Percentiles rank a stretch among this genome's conserved stretches.
Conservation (phyloP, 345 rosid species). For the Gossypium sturtianum region DNA sequence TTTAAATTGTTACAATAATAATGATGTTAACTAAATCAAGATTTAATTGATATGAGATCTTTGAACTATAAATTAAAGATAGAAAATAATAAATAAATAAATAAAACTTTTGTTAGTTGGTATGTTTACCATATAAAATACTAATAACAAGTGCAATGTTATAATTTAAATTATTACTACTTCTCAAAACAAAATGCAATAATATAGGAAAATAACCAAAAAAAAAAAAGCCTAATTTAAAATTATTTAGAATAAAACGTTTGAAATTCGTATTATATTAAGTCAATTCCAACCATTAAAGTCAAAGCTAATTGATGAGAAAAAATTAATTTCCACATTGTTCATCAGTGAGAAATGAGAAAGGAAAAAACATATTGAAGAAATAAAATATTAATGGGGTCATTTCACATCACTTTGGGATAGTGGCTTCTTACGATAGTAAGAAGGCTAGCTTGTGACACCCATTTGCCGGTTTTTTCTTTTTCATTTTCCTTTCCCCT, state of each 20-base stretch:
- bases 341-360: background rate
- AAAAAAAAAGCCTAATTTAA: background rate
- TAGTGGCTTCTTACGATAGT: constrained; percentile 12
- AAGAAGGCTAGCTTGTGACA: constrained; percentile 14
- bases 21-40: rapidly evolving
- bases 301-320: constrained; percentile 1
- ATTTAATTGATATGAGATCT: too few species aligned
- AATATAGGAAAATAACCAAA: background rate
- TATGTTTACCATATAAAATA: too few species aligned
- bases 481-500: background rate
- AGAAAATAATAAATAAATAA: too few species aligned
- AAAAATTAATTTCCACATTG: background rate
- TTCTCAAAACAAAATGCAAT: background rate
- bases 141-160: too few species aligned
- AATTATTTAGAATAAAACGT: background rate
- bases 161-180: background rate
- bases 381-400: constrained; percentile 3
- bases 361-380: background rate
- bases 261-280: background rate
- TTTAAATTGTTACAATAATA: too few species aligned
- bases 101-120: too few species aligned
- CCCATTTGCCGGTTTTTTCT: background rate
- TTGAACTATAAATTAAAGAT: too few species aligned
- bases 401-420: constrained; percentile 7
- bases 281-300: background rate